Evolutionary conservation across 2,329 filamentous ascomycete genomes (phyloP).

Genomic region (Stachybotrys chartarum): DNA sequence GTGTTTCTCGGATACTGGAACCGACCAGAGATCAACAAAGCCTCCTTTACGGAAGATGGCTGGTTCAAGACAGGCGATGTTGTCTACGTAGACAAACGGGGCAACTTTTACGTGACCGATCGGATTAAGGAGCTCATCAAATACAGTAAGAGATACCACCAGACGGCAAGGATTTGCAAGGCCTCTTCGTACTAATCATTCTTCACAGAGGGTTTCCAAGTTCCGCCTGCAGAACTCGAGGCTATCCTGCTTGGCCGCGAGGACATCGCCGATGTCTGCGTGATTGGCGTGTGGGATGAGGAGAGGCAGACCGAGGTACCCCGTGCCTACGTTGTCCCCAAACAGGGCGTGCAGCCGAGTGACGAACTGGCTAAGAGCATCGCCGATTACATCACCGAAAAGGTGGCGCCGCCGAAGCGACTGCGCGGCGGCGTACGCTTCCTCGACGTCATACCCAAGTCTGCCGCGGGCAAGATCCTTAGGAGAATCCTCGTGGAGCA

Average conservation of each 20-base stretch:
- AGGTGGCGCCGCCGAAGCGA: slow-evolving; percentile 60
- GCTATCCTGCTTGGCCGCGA: slow-evolving; percentile 35
- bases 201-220: slow-evolving; percentile 54
- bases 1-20: slow-evolving; percentile 75
- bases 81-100: slow-evolving; percentile 66
- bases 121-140: slow-evolving; percentile 63
- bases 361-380: slow-evolving; percentile 27
- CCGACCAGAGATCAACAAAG: slow-evolving; percentile 60
- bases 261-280: slow-evolving; percentile 51
- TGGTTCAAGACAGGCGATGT: slow-evolving; percentile 92
- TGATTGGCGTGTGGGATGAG: slow-evolving; percentile 53
- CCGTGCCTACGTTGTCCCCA: slow-evolving; percentile 33
- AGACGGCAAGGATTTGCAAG: too few species aligned
- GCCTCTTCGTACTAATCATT: slow-evolving; percentile 23
- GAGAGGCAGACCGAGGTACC: slow-evolving; percentile 61
- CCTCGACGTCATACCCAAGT: slow-evolving; percentile 63
- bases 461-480: slow-evolving; percentile 46
- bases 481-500: slow-evolving; percentile 40
- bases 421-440: slow-evolving; percentile 66
- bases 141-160: slow-evolving; percentile 32
- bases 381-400: slow-evolving; percentile 36
- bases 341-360: slow-evolving; percentile 25
- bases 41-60: slow-evolving; percentile 67
- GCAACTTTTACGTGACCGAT: slow-evolving; percentile 87
- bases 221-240: slow-evolving; percentile 61